phyloP scores from a whole-genome alignment of 805 yeast genomes.

The Cyberlindnera japonica region DNA sequence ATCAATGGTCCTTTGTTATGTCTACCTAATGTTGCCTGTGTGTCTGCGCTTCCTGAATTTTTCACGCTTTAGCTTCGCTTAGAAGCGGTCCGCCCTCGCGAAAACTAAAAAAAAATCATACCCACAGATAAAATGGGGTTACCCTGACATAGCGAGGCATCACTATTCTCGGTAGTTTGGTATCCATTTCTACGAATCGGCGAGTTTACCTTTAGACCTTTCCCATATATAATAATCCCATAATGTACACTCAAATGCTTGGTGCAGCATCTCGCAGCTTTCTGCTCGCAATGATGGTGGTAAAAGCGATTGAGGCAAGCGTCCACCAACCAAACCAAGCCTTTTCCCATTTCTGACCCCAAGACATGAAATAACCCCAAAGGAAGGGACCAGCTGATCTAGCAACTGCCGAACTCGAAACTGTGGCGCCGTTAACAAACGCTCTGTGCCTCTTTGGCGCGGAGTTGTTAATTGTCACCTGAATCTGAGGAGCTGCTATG shows the following conservation, averaged over 20 bases:
- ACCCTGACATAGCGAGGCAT: too few species aligned
- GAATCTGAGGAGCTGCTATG: constrained; percentile 15
- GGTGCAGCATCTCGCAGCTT: constrained; percentile 4
- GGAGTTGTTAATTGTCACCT: constrained; percentile 15
- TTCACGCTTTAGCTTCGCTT: too few species aligned
- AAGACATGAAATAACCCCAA: constrained; percentile 18
- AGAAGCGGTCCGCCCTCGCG: too few species aligned
- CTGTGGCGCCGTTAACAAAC: constrained; percentile 15
- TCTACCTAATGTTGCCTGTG: too few species aligned
- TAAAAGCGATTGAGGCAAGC: constrained; percentile 5
- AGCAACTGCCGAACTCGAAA: constrained; percentile 12
- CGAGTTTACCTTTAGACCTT: not conserved
- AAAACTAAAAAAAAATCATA: too few species aligned
- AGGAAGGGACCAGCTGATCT: constrained; percentile 17
- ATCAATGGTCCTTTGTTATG: too few species aligned
- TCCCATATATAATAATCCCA: not conserved
- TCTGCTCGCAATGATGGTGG: constrained; percentile 5
- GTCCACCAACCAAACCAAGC: constrained; percentile 22
- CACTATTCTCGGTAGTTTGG: not conserved
- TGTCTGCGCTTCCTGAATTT: constrained; percentile 1
- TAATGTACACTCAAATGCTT: not conserved
- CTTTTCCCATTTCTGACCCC: constrained; percentile 15
- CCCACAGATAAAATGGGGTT: too few species aligned
- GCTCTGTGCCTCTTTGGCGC: constrained; percentile 17
- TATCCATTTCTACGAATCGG: not conserved